Conservation (phyloP, 78 protist species). For the Dictyostelium citrinum region DNA sequence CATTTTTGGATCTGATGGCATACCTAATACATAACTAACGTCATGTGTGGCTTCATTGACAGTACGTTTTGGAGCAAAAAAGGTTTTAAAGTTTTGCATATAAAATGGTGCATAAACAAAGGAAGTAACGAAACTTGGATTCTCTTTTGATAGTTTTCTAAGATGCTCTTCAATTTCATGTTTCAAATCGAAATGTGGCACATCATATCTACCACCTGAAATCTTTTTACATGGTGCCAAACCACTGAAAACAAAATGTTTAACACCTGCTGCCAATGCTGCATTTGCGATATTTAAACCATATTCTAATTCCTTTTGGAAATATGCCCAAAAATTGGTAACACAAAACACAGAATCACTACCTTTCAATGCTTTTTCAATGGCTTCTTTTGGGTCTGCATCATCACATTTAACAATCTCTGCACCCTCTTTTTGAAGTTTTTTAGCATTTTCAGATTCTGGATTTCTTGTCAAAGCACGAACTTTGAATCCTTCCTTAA, state of each 20-base stretch:
- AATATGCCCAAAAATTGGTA: not conserved
- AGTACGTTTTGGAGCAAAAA: not conserved
- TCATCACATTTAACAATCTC: not conserved
- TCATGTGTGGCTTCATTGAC: not conserved
- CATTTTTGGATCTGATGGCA: not conserved
- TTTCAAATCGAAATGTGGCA: conserved; percentile 33
- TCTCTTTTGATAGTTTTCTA: not conserved
- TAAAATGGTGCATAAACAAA: conserved; percentile 12
- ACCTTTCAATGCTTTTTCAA: conserved; percentile 8
- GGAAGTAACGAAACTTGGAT: not conserved
- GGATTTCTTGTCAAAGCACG: conserved; percentile 16
- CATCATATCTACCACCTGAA: not conserved
- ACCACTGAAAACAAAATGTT: conserved; percentile 20
- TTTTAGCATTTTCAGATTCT: not conserved
- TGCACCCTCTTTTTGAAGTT: not conserved
- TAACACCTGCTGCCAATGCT: not conserved
- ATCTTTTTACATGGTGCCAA: not conserved
- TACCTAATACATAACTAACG: not conserved
- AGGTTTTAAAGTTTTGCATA: not conserved
- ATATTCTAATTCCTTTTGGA: not conserved
- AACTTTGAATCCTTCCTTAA: not conserved
- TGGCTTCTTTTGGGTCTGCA: not conserved
- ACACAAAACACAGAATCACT: conserved; percentile 30
- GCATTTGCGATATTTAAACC: conserved; percentile 21
- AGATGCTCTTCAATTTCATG: not conserved